Evolutionary conservation across 2,329 filamentous ascomycete genomes (phyloP), one percentile per base, ranked within the genome.

Genomic region (Massarina eburnea): DNA sequence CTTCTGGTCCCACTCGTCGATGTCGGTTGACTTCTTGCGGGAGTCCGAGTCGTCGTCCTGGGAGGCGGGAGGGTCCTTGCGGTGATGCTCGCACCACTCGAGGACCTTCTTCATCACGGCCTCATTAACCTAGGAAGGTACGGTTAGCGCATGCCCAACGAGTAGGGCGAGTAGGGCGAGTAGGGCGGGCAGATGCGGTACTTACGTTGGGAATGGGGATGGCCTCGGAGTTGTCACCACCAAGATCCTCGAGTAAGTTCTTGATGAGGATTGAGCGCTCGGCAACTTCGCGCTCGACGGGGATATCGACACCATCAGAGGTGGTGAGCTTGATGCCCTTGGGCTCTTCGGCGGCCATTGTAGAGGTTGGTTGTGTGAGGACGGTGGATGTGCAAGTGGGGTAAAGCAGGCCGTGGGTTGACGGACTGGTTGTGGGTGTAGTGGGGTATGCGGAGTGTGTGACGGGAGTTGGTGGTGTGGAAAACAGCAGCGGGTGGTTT

Each of bases 1-100:
- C 76, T 99, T 99, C 74, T 97, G 92, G 63, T 99, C 94, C 94
- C 94, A 99, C 75, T 99, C 94, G 49, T 97, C 94, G 57, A 99
- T 99, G 63, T 99, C 94, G 37, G 94, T 97, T 1, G 91, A 96
- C 83, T 96, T 96, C 81, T 96, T 96, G 61, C 94, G 89, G 40
- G 86, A 91, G 64, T 97, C 92, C 52, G 88, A 87, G 62, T 99
- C 91, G 49, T 96, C 94, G 52, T 97, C 92, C 62, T 84, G 83
- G 43, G 85, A 79, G 52, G 84, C 81, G n/a, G 84, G 80, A 30
- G 94, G 90, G 66, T 99, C 94, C 71, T 85, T 84, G 72, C 89
- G 88, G 81, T 99, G 94, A 71, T 96, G 90, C 56, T 89, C 84
- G 77, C 94, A 97, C 94, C 94, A 99, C 73, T 97, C 94, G 62